Evolutionary conservation across 345 rosid genomes (phyloP).

Genomic region (Kandelia obovata): DNA sequence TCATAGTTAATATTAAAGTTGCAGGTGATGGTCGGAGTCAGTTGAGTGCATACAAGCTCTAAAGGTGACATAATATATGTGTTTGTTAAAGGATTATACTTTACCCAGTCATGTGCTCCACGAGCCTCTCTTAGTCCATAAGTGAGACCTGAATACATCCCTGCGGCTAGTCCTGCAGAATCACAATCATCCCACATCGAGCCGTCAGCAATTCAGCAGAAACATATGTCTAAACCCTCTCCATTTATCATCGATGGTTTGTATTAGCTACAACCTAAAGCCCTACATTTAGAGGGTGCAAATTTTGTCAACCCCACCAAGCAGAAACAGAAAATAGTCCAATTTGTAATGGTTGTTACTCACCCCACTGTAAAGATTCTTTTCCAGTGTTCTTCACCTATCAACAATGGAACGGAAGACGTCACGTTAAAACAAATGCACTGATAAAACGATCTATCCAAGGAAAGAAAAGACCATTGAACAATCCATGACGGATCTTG

Average conservation of each 20-base stretch:
- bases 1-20: too few species aligned
- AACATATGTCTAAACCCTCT: too few species aligned
- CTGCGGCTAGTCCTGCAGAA: constrained; percentile 75
- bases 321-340: neutral
- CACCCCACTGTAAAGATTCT: constrained; percentile 92
- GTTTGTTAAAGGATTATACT: neutral
- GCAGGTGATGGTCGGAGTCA: too few species aligned
- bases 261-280: neutral
- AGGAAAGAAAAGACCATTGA: neutral
- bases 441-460: neutral
- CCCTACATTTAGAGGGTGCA: neutral
- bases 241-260: too few species aligned
- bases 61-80: too few species aligned
- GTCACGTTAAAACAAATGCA: neutral
- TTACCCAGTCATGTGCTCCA: constrained; percentile 92
- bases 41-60: too few species aligned
- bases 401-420: constrained; percentile 8
- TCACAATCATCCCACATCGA: neutral
- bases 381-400: constrained; percentile 89
- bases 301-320: neutral
- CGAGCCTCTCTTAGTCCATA: constrained; percentile 86
- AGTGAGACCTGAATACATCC: constrained; percentile 79
- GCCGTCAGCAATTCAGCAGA: too few species aligned
- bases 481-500: neutral
- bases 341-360: constrained; percentile 16